These are phyloP conservation scores for Tinospora cordifolia DNA, from an alignment of 164 flowering plant genomes.

Conservation along the genomic window DNA sequence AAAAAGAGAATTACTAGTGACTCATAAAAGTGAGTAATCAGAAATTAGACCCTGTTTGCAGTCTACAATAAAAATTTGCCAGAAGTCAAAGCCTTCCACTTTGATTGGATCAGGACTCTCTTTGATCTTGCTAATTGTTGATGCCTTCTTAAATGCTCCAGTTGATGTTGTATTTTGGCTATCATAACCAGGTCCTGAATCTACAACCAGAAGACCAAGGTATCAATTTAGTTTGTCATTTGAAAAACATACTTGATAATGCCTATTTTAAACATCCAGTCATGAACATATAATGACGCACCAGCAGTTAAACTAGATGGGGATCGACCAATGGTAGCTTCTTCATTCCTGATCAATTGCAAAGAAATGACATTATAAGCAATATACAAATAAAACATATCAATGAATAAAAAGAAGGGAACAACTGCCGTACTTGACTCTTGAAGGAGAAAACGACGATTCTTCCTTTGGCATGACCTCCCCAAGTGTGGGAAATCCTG, in stretches of 20 bases:
- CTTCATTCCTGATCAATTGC: constrained; percentile 45
- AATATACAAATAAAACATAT: background rate
- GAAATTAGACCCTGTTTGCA: background rate
- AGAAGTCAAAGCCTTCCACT: constrained; percentile 43
- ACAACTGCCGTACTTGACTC: constrained; percentile 53
- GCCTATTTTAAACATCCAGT: background rate
- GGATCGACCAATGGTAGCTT: constrained; percentile 37
- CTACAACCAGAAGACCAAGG: constrained; percentile 16
- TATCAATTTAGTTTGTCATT: background rate
- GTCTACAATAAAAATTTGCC: background rate
- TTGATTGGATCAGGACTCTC: constrained; percentile 33
- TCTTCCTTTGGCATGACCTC: constrained; percentile 57
- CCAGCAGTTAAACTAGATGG: constrained; percentile 45
- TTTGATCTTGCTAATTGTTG: constrained; percentile 33
- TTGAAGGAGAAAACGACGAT: constrained; percentile 45
- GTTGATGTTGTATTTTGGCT: constrained; percentile 24
- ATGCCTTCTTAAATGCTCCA: constrained; percentile 43
- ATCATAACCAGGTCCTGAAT: constrained; percentile 32
- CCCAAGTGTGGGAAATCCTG: constrained; percentile 41
- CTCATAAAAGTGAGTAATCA: background rate
- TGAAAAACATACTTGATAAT: background rate
- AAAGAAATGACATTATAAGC: constrained; percentile 12
- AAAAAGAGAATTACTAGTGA: background rate
- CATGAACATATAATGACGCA: constrained; percentile 11
- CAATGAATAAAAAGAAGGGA: background rate